These are phyloP conservation scores for Podaxis mareebaensis DNA, from an alignment of 768 basidiomycete genomes.

Conservation along the genomic window DNA sequence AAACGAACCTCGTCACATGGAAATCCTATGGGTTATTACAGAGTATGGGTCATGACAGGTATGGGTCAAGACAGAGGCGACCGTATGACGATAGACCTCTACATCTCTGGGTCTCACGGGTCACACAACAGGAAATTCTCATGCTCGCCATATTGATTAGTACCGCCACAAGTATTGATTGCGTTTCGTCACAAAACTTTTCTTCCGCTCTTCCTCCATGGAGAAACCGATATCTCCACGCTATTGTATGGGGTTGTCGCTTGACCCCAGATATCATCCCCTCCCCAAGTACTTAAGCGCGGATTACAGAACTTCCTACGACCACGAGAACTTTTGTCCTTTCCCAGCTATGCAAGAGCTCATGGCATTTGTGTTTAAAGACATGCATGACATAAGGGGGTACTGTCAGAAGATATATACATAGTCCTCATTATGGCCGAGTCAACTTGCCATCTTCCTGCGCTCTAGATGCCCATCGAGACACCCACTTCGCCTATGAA, in stretches of 20 bases:
- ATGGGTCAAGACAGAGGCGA: too few relatives aligned
- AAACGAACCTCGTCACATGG: too few relatives aligned
- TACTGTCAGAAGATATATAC: not conserved
- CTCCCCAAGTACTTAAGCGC: too few relatives aligned
- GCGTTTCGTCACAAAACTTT: not conserved
- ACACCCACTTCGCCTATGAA: not conserved
- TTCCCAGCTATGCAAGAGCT: not conserved
- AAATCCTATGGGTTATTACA: too few relatives aligned
- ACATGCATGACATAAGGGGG: not conserved
- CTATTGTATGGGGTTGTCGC: not conserved
- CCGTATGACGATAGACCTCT: too few relatives aligned
- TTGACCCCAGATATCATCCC: not conserved
- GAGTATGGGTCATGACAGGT: too few relatives aligned
- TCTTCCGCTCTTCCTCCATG: not conserved
- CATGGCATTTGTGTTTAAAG: not conserved
- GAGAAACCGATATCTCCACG: not conserved
- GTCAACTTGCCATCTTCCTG: not conserved
- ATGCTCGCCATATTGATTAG: not conserved
- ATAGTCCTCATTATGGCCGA: not conserved
- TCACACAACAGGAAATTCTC: too few relatives aligned
- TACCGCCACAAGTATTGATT: not conserved
- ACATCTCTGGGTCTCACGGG: too few relatives aligned
- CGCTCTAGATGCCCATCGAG: slow-evolving; percentile 2
- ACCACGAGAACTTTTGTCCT: not conserved
- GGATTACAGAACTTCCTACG: not conserved